Evolutionary conservation across 106 monocot species (phyloP), one percentile per base, ranked within the genome.

Genomic region (Dactylorhiza incarnata): DNA sequence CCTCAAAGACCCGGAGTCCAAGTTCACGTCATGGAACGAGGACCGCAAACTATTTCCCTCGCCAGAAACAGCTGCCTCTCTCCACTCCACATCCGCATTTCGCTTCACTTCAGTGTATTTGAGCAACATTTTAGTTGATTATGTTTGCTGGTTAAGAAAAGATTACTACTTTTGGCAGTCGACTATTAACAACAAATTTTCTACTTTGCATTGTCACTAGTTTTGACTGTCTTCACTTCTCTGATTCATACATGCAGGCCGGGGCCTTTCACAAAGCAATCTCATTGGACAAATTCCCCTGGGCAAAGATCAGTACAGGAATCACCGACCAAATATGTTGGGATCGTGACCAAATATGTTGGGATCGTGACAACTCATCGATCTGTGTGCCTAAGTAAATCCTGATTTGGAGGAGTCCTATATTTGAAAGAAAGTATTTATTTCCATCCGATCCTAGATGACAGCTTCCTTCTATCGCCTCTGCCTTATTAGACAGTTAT

Each of bases 11-110:
- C 85, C 91, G 2, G 20, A 59, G 0, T 71, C 75, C 46, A 78
- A 76, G 80, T 87, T 95, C 50, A 59, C 80, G 7, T 85, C 94
- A 4, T 95, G 94, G 94, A 89, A 82, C 85, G 94, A 91, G 83
- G 89, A 95, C 79, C 83, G 74, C 83, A 26, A 43, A 68, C 55
- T 12, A 83, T 95, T 37, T 79, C 87, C 3, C 87, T 95, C 61
- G 45, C 91, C 29, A 63, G 47, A 12, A 95, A 95, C 82, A 91
- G 91, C 85, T 73, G 91, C 87, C 81, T 89, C 44, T 87, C 26
- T 66, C 10, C 7, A 3, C 7, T 1, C 25, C 3, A 59, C 17
- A 4, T 20, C 6, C n/a, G 2, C 22, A 20, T 20, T 22, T 53
- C 16, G 12, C 14, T 58, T 58, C 22, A 15, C 5, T 58, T 20